Evolutionary conservation across 2,329 filamentous ascomycete species (phyloP).

Genomic region (Diaporthe citri): DNA sequence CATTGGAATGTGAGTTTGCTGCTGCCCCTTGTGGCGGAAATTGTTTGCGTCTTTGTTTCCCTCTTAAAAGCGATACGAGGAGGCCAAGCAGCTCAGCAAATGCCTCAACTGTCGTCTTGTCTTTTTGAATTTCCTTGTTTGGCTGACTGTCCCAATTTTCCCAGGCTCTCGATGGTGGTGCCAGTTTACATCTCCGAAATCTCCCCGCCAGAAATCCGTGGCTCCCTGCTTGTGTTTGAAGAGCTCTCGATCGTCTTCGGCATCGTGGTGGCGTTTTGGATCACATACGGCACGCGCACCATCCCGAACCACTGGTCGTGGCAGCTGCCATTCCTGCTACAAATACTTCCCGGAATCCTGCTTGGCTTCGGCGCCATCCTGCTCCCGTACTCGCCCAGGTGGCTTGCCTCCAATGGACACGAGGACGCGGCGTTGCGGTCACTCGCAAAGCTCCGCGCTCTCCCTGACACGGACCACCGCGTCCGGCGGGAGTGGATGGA

Average conservation of each 20-base stretch:
- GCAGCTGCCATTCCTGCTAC: slow-evolving; percentile 60
- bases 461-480: slow-evolving; percentile 56
- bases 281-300: slow-evolving; percentile 45
- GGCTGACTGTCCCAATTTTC: not conserved
- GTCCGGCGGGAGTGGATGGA: slow-evolving; percentile 62
- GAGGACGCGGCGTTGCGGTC: slow-evolving; percentile 61
- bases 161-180: slow-evolving; percentile 58
- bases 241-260: slow-evolving; percentile 49
- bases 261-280: slow-evolving; percentile 48
- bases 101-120: not conserved
- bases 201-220: slow-evolving; percentile 47
- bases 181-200: slow-evolving; percentile 48
- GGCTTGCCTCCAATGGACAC: slow-evolving; percentile 60
- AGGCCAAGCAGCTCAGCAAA: not conserved
- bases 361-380: slow-evolving; percentile 54
- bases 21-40: not conserved
- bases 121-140: not conserved
- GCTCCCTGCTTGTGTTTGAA: slow-evolving; percentile 49
- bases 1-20: slow-evolving; percentile 54
- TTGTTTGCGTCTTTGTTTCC: not conserved
- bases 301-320: slow-evolving; percentile 47
- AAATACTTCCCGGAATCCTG: slow-evolving; percentile 49
- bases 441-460: slow-evolving; percentile 61
- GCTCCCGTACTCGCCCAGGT: slow-evolving; percentile 68
- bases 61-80: not conserved